phyloP scores from a whole-genome alignment of 371 early-diverging fungal species.

The Nematocida sp. region DNA sequence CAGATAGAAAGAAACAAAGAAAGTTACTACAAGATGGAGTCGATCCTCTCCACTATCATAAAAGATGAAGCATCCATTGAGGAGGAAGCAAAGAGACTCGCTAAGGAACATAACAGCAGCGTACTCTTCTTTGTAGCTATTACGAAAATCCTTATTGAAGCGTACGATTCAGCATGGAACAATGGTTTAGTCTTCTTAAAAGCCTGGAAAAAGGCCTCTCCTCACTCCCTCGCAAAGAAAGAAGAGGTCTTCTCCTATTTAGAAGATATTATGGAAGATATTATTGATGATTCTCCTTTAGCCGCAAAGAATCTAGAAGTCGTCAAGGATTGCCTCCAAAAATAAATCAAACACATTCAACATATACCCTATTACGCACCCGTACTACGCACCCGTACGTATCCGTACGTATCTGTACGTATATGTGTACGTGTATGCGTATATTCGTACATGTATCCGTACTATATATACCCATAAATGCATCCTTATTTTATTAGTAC shows the following conservation, averaged over 20 bases:
- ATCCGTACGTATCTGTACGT: no score
- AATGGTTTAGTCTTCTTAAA: slow-evolving; percentile 17
- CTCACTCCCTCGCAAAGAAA: background rate
- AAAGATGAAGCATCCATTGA: background rate
- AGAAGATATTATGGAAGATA: slow-evolving; percentile 34
- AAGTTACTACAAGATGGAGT: slow-evolving; percentile 21
- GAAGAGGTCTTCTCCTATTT: slow-evolving; percentile 38
- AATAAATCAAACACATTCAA: slow-evolving; percentile 39
- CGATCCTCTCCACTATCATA: background rate
- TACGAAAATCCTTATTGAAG: slow-evolving; percentile 38
- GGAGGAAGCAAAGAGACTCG: slow-evolving; percentile 8
- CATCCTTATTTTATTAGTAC: no score
- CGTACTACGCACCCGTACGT: no score
- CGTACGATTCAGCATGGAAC: slow-evolving; percentile 5
- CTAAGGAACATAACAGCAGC: background rate
- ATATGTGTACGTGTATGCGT: no score
- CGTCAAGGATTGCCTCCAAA: slow-evolving; percentile 4
- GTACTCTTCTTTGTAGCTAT: slow-evolving; percentile 23
- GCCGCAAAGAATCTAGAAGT: slow-evolving; percentile 30
- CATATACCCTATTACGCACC: no score
- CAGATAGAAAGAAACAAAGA: slow-evolving; percentile 1
- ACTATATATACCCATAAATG: no score
- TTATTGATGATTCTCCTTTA: slow-evolving; percentile 40
- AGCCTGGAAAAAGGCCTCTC: slow-evolving; percentile 21
- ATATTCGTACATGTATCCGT: no score